Base-by-base conservation (phyloP, 257 asterid species). In the Primulina tabacum region DNA sequence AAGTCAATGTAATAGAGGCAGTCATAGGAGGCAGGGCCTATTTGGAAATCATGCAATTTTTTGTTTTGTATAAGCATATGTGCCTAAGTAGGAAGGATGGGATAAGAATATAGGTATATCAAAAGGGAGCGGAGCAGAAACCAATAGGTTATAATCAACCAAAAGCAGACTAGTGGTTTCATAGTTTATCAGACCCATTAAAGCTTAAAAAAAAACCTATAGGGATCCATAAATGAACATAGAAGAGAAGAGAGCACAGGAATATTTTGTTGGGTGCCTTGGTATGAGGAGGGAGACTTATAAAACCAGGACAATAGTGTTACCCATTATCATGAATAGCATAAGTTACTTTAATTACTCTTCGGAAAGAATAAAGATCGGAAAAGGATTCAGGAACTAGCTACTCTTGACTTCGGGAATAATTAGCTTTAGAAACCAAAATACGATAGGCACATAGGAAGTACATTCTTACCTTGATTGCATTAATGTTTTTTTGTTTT, bases 401-500 rank as follows among this genome's bases (percentile, higher is more conserved):
- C 67, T n/a, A 69, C 52, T 18, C 71, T 62, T 72, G 52, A 33
- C 28, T 28, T 26, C 17, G 53, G 32, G 33, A 52, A 53, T 53
- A 26, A 68, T 47, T 32, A 72, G 70, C 62, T 47, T 53, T 68
- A 75, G 16, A 64, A 62, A 35, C 53, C 35, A 57, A 63, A 56
- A 38, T 55, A 64, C 40, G 37, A 68, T 29, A 28, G 64, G 73
- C 34, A 69, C 71, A 62, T 60, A 53, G 9, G 57, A 70, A 78
- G 66, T 65, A 69, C 60, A 62, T 20, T 78, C 79, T 67, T 69
- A 88, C 99, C 99, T 89, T 94, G 84, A 94, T 94, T 70, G 98
- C 99, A 35, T 94, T 97, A 65, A 94, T 94, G 81, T 94, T 94
- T 77, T 86, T 94, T 84, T 82, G 90, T 83, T 91, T 89, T 53